Percentiles rank a stretch among this genome's conserved stretches.
These are phyloP conservation scores for Phaffomyces thermotolerans DNA, from an alignment of 805 yeast species.

Conservation along the genomic window DNA sequence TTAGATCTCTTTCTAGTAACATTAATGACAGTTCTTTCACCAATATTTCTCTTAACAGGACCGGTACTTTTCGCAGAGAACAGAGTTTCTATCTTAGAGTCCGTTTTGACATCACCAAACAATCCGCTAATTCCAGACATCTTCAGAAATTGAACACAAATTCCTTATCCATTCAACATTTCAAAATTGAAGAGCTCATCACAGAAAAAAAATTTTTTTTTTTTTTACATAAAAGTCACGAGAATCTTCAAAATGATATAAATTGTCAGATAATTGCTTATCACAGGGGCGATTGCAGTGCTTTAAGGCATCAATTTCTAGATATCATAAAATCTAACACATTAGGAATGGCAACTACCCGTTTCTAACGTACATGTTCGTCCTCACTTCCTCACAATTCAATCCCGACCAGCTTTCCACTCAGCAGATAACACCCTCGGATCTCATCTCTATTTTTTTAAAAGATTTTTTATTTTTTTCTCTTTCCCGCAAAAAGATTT, in stretches of 20 bases:
- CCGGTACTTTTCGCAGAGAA: constrained; percentile 36
- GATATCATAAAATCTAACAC: no score
- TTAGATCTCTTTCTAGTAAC: constrained; percentile 10
- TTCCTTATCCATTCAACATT: no score
- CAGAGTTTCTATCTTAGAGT: constrained; percentile 27
- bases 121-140: constrained; percentile 27
- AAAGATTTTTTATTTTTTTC: neutral
- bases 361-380: no score
- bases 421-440: no score
- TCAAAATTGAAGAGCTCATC: constrained; percentile 16
- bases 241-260: neutral
- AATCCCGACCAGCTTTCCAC: no score
- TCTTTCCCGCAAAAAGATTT: constrained; percentile 4
- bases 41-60: constrained; percentile 37
- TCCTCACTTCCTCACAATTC: no score
- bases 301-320: no score
- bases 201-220: constrained; percentile 4
- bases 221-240: neutral
- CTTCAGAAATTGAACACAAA: neutral
- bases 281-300: no score
- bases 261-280: no score
- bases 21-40: constrained; percentile 28
- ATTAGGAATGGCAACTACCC: no score
- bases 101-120: constrained; percentile 26
- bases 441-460: neutral